A percentile compares a stretch with the other conserved stretches of the same genome.
Conservation (phyloP, 169 alveolate genomes). For the Plasmodium inui region DNA sequence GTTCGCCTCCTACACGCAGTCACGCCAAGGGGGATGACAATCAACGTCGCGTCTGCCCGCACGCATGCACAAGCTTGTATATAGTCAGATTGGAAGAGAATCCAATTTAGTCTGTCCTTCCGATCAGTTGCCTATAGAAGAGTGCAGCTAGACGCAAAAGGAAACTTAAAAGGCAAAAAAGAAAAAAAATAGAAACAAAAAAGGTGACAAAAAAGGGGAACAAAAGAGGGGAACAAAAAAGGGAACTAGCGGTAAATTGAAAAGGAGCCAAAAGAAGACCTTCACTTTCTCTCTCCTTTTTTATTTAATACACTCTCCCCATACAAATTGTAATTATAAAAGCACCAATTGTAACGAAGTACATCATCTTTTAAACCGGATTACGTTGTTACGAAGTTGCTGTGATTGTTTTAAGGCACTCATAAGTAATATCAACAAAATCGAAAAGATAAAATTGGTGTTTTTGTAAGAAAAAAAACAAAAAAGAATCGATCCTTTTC, state of each 20-base stretch:
- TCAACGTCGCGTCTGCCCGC: not conserved
- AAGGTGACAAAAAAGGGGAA: not conserved
- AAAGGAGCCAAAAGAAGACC: not conserved
- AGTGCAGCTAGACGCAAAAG: not conserved
- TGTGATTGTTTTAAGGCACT: not conserved
- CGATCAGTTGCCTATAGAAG: slow-evolving; percentile 7
- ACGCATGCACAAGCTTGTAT: not conserved
- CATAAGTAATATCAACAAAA: not conserved
- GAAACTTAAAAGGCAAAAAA: slow-evolving; percentile 7
- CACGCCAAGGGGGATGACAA: not conserved
- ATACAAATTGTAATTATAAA: not conserved
- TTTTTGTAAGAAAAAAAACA: not conserved
- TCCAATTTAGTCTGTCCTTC: not conserved
- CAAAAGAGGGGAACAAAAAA: not conserved
- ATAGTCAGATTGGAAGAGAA: slow-evolving; percentile 22
- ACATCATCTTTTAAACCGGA: not conserved
- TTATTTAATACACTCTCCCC: not conserved
- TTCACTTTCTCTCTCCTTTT: not conserved
- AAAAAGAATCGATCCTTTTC: not conserved
- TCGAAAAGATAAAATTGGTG: not conserved
- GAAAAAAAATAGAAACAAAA: not conserved
- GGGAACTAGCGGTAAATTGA: not conserved
- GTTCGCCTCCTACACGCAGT: not conserved
- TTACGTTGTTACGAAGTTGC: not conserved
- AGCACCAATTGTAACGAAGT: not conserved